phyloP scores from a whole-genome alignment of 1,139 yeast species.

The Taphrina pruni region DNA sequence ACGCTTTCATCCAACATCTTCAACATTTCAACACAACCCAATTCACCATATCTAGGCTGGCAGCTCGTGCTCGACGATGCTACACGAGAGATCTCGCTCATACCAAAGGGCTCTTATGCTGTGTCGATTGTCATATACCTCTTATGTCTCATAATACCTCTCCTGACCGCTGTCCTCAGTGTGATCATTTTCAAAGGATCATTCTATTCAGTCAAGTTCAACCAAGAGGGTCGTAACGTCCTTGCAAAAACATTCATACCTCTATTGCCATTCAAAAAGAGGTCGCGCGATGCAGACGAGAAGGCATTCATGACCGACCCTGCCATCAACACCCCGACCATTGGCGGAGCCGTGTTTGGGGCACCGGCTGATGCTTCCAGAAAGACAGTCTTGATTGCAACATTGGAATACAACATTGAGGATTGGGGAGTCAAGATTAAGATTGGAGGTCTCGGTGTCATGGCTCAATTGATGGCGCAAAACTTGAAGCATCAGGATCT shows the following conservation, averaged over 20 bases:
- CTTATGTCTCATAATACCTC: slow-evolving; percentile 39
- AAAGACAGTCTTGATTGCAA: slow-evolving; percentile 42
- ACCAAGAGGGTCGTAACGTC: slow-evolving; percentile 40
- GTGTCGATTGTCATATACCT: slow-evolving; percentile 41
- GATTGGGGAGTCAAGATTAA: slow-evolving; percentile 44
- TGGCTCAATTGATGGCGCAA: slow-evolving; percentile 44
- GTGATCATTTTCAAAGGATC: slow-evolving; percentile 41
- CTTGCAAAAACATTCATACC: slow-evolving; percentile 36
- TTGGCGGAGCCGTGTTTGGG: slow-evolving; percentile 25
- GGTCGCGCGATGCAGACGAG: slow-evolving; percentile 18
- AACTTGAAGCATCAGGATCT: slow-evolving; percentile 43
- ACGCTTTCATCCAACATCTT: slow-evolving; percentile 38
- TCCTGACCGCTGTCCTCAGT: slow-evolving; percentile 35
- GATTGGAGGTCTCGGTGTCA: slow-evolving; percentile 44
- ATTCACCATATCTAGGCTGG: slow-evolving; percentile 34
- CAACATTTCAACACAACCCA: slow-evolving; percentile 41
- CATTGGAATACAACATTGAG: slow-evolving; percentile 43
- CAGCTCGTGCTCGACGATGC: slow-evolving; percentile 35
- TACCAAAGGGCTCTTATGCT: slow-evolving; percentile 34
- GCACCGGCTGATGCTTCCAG: slow-evolving; percentile 19
- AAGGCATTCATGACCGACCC: slow-evolving; percentile 36
- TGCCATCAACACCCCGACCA: slow-evolving; percentile 29
- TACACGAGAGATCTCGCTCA: slow-evolving; percentile 24
- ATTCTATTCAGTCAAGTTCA: slow-evolving; percentile 43
- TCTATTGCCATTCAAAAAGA: slow-evolving; percentile 31